phyloP scores from a whole-genome alignment of 2,329 filamentous ascomycete species.

The Pseudomassariella vexata region DNA sequence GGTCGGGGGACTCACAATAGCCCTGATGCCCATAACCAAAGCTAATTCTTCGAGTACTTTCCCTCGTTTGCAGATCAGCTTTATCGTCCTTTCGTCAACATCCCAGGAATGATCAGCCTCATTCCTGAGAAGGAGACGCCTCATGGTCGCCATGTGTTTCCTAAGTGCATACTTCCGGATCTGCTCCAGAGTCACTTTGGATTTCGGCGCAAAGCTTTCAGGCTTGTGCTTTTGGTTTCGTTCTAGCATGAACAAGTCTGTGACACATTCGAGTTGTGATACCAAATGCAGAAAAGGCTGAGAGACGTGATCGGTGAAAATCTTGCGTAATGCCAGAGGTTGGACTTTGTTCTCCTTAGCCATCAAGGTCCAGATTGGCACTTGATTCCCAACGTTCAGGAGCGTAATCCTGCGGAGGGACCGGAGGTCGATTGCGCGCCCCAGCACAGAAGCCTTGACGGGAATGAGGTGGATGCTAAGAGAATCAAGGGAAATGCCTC shows the following conservation, averaged over 20 bases:
- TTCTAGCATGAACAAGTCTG: conserved; percentile 57
- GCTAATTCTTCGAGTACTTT: conserved; percentile 49
- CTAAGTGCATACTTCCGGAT: conserved; percentile 52
- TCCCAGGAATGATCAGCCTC: conserved; percentile 50
- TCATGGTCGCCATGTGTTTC: conserved; percentile 50
- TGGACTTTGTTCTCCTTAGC: conserved; percentile 45
- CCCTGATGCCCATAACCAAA: conserved; percentile 45
- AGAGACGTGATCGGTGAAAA: conserved; percentile 60
- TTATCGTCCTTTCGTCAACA: conserved; percentile 46
- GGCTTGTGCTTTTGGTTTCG: conserved; percentile 43
- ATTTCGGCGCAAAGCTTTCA: conserved; percentile 46
- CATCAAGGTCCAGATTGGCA: conserved; percentile 52
- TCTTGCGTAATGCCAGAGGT: conserved; percentile 47
- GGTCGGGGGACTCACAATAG: conserved; percentile 40
- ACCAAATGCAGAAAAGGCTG: conserved; percentile 47
- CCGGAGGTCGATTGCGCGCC: conserved; percentile 50
- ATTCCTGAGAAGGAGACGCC: conserved; percentile 56
- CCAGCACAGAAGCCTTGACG: conserved; percentile 51
- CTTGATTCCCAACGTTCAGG: conserved; percentile 58
- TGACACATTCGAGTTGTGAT: conserved; percentile 43
- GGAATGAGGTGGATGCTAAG: conserved; percentile 55
- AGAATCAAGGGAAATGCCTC: conserved; percentile 50
- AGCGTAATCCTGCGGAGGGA: conserved; percentile 52
- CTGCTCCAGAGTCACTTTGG: conserved; percentile 46
- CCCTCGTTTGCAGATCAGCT: conserved; percentile 47